phyloP scores from a whole-genome alignment of 768 basidiomycete species.

The Tylopilus subfusipes region DNA sequence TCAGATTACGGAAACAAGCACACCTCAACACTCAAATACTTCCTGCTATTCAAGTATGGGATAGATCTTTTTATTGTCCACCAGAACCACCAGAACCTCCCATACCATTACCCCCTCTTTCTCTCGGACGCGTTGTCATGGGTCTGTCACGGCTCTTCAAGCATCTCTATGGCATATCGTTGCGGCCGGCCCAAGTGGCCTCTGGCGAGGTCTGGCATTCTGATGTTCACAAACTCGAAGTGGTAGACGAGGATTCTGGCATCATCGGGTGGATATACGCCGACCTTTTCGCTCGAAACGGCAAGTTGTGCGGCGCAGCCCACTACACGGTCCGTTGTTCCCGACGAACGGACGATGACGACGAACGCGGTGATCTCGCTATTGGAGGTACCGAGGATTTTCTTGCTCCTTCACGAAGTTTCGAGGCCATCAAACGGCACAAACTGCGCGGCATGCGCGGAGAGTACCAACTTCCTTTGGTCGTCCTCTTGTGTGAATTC shows the following conservation, averaged over 20 bases:
- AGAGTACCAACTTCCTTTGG: constrained; percentile 83
- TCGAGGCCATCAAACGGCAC: constrained; percentile 62
- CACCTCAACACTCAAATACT: constrained; percentile 56
- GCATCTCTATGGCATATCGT: constrained; percentile 80
- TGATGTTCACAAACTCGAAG: constrained; percentile 88
- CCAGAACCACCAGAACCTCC: constrained; percentile 74
- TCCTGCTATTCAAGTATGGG: constrained; percentile 89
- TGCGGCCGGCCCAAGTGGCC: constrained; percentile 63
- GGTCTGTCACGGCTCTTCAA: constrained; percentile 88
- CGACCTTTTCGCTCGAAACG: constrained; percentile 80
- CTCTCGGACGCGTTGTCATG: constrained; percentile 88
- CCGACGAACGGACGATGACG: constrained; percentile 87
- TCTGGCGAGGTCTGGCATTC: constrained; percentile 87
- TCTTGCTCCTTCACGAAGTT: constrained; percentile 51
- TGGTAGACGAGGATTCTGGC: constrained; percentile 84
- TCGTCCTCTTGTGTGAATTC: constrained; percentile 90
- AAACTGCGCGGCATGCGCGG: constrained; percentile 60
- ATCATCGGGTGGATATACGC: constrained; percentile 93
- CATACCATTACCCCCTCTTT: constrained; percentile 68
- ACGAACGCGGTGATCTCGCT: constrained; percentile 60
- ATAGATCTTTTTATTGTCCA: constrained; percentile 90
- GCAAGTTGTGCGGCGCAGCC: constrained; percentile 89
- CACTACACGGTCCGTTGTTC: constrained; percentile 98
- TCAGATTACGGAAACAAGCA: constrained; percentile 68
- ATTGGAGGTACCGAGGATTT: constrained; percentile 37